Base-by-base conservation (phyloP, 805 yeast genomes). In the Kuraishia ogatae region DNA sequence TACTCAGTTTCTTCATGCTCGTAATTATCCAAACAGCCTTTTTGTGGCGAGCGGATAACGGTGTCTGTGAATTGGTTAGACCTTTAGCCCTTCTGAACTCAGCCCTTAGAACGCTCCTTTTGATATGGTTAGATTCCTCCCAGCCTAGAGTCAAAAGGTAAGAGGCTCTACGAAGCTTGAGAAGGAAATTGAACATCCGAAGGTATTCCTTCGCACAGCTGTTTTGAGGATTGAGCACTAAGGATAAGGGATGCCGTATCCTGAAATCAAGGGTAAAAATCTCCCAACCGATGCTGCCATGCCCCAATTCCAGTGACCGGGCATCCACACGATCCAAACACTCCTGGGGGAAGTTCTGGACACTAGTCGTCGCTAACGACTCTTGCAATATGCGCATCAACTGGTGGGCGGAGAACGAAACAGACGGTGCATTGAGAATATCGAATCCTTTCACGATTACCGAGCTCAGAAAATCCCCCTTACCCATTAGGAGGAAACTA, bases 261-360 rank as follows among this genome's bases (percentile, higher is more conserved):
- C 79, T 73, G 66, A 88, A 94, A 64, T 91, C 97, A 43, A 92
- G 71, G 0, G 97, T 89, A 66, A 93, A 92, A 1, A 88, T 90
- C 64, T 92, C 96, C 97, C 97, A 92, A 0, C 97, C 97, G 53
- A 82, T 70, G 28, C 58, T 83, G 0, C 89, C 86, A 60, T 85
- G 89, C 2, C 84, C 84, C 52, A 86, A 70, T 56, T 87, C 90
- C 52, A 92, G 73, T 22, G 92, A 76, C 50, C 97, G 74, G 0
- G 97, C 97, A 72, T 94, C 98, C 13, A 93, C 65, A 53, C 88
- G 70, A 50, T 77, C 71, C 13, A 80, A 65, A 10, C 80, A 75
- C 19, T 67, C 71, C 1, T 70, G 65, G 5, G 71, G 53, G 50
- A 64, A 67, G 63, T 71, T 71, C 54, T 75, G 69, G 1, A 83